Evolutionary conservation across 371 early-diverging fungal genomes (phyloP), one percentile per base, ranked within the genome.

Genomic region (Saksenaea oblongispora): DNA sequence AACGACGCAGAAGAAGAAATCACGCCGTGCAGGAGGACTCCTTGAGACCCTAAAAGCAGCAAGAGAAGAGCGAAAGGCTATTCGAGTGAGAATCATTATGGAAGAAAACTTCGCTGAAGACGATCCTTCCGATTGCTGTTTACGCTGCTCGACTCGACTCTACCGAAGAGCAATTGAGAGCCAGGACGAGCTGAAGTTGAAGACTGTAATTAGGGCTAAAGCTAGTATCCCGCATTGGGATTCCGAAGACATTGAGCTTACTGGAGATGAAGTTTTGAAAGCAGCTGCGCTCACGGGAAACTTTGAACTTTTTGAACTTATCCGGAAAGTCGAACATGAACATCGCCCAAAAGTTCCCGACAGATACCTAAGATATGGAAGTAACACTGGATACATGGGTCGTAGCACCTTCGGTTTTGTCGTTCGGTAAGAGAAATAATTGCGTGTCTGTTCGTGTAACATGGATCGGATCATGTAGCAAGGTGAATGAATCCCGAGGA

Each of bases 401-500:
- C 71, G 66, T 22, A 41, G 54, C n/a, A 69, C 76, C 9, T 82
- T 77, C 63, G 76, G 79, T 39, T 78, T 71, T 39, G 69, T 62
- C 37, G 56, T 80, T 27, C 44, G 59, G 69, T 69, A 62, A 34
- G 58, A 22, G 2, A 34, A 9, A 10, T 5, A 13, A 58, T 13
- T 11, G 1, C 18, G 24, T 31, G 24, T 26, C 13, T 37, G 36
- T 35, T 35, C 34, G 15, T 9, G 13, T 53, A 17, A 34, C 35
- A 58, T 9, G 9, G 8, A 18, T 0, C 10, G 9, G 10, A 47
- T 22, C 61, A 34, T 31, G 4, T 60, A 84, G 81, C 63, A 58
- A 71, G 44, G 88, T 88, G 2, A 82, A 86, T 61, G 83, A 85
- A 41, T 83, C 87, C 1, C 83, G 89, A 66, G 89, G 89, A 39